phyloP scores from a whole-genome alignment of 2,329 filamentous ascomycete genomes.

The Colletotrichum spaethianum region DNA sequence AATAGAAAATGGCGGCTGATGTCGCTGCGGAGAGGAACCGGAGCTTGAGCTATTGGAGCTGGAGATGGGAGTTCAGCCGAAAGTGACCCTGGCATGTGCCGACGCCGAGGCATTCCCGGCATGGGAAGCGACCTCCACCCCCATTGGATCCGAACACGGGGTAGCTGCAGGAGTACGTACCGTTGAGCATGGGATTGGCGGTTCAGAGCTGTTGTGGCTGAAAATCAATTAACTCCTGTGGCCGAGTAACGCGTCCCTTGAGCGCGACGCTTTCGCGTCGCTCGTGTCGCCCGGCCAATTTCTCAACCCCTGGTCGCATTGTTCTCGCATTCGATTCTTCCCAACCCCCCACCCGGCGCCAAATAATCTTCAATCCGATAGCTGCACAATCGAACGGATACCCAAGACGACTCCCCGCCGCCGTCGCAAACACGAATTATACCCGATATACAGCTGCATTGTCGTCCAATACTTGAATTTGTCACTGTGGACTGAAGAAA shows the following conservation, averaged over 20 bases:
- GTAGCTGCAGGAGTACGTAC: conserved; percentile 32
- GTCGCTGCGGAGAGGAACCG: conserved; percentile 19
- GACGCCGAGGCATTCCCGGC: conserved; percentile 45
- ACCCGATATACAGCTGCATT: conserved; percentile 8
- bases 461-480: not conserved
- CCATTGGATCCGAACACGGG: conserved; percentile 37
- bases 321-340: conserved; percentile 40
- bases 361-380: conserved; percentile 37
- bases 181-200: conserved; percentile 9
- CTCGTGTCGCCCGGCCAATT: conserved; percentile 42
- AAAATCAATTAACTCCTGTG: conserved; percentile 38
- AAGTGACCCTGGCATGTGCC: conserved; percentile 48
- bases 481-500: conserved; percentile 6
- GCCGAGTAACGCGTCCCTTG: conserved; percentile 2
- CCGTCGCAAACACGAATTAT: conserved; percentile 19
- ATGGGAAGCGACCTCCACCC: conserved; percentile 31
- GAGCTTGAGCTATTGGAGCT: conserved; percentile 27
- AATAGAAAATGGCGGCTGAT: not conserved
- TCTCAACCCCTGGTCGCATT: conserved; percentile 43
- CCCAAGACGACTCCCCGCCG: conserved; percentile 21
- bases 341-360: conserved; percentile 45
- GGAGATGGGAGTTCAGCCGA: conserved; percentile 31
- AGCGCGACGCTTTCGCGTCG: conserved; percentile 40
- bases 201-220: conserved; percentile 9
- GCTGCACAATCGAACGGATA: conserved; percentile 13